A percentile compares a stretch with the other conserved stretches of the same genome.
Conservation (phyloP, 176 grass and related monocot genomes). For the Triticum timopheevii region DNA sequence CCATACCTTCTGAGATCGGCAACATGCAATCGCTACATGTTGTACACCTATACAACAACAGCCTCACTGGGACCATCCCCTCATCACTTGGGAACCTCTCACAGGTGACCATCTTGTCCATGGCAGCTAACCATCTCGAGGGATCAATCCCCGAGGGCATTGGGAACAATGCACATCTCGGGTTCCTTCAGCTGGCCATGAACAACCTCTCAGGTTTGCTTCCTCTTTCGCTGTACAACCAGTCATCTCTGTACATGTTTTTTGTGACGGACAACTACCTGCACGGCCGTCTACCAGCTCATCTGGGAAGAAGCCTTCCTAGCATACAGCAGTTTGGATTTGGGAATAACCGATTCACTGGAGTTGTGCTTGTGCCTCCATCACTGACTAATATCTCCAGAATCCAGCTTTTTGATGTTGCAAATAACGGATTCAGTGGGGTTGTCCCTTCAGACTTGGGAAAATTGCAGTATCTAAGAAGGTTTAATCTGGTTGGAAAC, state of each 20-base stretch:
- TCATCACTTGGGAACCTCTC: background rate
- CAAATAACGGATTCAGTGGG: background rate
- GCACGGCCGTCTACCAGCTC: background rate
- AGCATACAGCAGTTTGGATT: background rate
- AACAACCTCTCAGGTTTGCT: conserved; percentile 15
- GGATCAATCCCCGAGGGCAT: background rate
- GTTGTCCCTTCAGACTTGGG: conserved; percentile 3
- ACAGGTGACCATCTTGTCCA: background rate
- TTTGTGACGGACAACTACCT: background rate
- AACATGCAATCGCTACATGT: background rate
- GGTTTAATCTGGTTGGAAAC: background rate
- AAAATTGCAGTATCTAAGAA: background rate
- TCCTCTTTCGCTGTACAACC: background rate
- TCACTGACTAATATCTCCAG: background rate
- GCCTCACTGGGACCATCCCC: background rate
- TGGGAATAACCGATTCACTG: background rate
- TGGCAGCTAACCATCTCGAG: background rate
- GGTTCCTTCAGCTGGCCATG: background rate
- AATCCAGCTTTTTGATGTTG: background rate
- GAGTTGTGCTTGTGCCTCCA: background rate
- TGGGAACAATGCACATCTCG: background rate
- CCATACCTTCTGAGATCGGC: too few species aligned
- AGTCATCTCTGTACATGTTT: background rate
- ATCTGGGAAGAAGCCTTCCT: conserved; percentile 1
- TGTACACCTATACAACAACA: background rate